Conservation (phyloP, 1,284 basidiomycete species). For the Hortiboletus rubellus region DNA sequence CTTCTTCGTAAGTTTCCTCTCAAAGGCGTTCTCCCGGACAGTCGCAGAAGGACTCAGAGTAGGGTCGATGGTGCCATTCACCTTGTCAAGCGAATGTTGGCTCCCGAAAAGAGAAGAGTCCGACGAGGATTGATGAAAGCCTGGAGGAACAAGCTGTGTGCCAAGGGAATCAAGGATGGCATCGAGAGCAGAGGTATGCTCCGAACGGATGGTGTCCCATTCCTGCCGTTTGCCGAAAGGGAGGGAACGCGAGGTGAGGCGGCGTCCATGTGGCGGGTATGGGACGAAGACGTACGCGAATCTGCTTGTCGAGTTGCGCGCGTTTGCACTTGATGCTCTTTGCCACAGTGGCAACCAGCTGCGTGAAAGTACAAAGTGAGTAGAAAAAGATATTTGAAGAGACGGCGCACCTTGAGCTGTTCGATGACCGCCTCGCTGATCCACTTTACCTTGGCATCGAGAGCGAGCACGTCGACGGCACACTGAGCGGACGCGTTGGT, state of each 20-base stretch:
- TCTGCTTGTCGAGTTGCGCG: constrained; percentile 53
- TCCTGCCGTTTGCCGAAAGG: constrained; percentile 51
- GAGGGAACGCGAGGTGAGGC: constrained; percentile 32
- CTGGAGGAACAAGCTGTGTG: constrained; percentile 68
- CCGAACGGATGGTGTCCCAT: constrained; percentile 63
- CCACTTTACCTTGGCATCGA: constrained; percentile 78
- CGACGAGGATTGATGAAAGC: constrained; percentile 64
- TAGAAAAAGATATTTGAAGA: not conserved
- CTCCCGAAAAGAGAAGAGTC: constrained; percentile 75
- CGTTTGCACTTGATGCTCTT: constrained; percentile 73
- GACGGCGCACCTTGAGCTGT: constrained; percentile 62
- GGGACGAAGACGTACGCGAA: constrained; percentile 48
- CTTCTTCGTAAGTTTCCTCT: constrained; percentile 32
- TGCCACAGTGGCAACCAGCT: constrained; percentile 71
- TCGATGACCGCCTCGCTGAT: constrained; percentile 67
- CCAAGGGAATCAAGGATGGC: constrained; percentile 68
- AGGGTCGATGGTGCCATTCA: constrained; percentile 31
- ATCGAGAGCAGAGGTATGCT: constrained; percentile 63
- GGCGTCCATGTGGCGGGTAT: not conserved
- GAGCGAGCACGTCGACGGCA: constrained; percentile 66
- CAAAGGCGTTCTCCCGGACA: constrained; percentile 36
- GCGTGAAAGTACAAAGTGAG: not conserved
- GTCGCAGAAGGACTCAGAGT: constrained; percentile 50
- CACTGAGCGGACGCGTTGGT: constrained; percentile 62
- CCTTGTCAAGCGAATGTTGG: constrained; percentile 56